phyloP scores from a whole-genome alignment of 192 early-diverging fungal genomes.

The Glomus cerebriforme region DNA sequence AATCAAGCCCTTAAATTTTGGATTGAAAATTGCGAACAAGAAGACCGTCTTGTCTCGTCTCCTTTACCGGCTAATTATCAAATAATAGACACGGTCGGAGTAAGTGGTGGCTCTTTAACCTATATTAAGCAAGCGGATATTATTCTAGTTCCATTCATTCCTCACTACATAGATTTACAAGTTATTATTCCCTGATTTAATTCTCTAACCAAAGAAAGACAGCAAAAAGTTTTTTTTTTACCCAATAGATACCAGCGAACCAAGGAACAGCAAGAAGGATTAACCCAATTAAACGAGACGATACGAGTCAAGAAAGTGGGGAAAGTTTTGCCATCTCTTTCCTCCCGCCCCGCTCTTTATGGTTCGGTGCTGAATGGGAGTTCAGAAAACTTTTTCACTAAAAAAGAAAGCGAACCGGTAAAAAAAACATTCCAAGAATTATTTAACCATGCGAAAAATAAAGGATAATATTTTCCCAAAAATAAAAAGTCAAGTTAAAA shows the following conservation, averaged over 20 bases:
- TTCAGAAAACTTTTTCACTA: no score
- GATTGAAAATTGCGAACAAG: no score
- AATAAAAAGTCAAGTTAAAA: no score
- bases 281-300: neutral
- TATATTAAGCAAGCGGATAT: neutral
- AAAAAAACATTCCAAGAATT: no score
- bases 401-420: no score
- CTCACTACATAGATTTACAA: neutral
- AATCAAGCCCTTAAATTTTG: no score
- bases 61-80: neutral
- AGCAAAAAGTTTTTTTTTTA: neutral
- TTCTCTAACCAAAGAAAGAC: neutral
- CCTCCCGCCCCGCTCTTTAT: neutral
- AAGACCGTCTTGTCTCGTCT: no score
- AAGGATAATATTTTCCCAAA: no score
- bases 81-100: neutral
- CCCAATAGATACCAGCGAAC: neutral
- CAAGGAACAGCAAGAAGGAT: neutral
- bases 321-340: neutral
- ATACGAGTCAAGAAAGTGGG: neutral
- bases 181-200: constrained; percentile 15
- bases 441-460: no score
- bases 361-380: no score
- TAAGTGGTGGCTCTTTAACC: neutral
- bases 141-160: neutral